Base-by-base conservation (phyloP, 75 land plant genomes). In the Selaginella tamariscina region DNA sequence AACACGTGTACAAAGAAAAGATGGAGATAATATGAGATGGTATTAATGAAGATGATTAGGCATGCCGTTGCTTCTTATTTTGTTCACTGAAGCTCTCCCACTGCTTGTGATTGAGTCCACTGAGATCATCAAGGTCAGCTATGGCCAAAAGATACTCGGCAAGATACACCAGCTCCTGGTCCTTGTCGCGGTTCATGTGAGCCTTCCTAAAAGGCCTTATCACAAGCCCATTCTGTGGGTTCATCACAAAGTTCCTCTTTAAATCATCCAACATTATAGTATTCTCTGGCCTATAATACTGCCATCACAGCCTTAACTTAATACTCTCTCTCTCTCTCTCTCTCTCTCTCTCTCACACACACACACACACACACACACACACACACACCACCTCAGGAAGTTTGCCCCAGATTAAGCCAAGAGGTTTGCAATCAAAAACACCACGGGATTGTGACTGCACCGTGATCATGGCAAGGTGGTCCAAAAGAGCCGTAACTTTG, bases 31-130 rank as follows among this genome's bases (percentile, higher is more conserved):
- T 39, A 5, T 15, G 49, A 39, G 11, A 5, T 39, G 5, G 15
- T 5, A 39, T 39, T 39, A 39, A 5, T 15, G 11, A 5, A 39
- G 15, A 15, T 39, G 15, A 39, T 39, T 15, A 39, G 11, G 5
- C 11, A 15, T 39, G 78, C 23, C 76, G 33, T 30, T 70, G 57
- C 31, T 54, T 68, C 32, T 69, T 69, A 31, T 70, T 27, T 56
- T 79, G 82, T 32, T 88, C 89, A 0, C 44, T 68, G 66, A 64
- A 88, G 21, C 32, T 32, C 72, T 87, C 84, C 98, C 98, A 93
- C 27, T 71, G 70, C 11, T 67, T 39, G 56, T 93, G 98, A 69
- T 93, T 86, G 30, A 93, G 82, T 0, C 55, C 20, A 33, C 85
- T 81, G 27, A 93, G 30, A 70, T 89, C 90, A 73, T 59, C 62